These are phyloP conservation scores for Pseudogymnoascus sp. DNA, from an alignment of 2,329 filamentous ascomycete species.

Conservation along the genomic window DNA sequence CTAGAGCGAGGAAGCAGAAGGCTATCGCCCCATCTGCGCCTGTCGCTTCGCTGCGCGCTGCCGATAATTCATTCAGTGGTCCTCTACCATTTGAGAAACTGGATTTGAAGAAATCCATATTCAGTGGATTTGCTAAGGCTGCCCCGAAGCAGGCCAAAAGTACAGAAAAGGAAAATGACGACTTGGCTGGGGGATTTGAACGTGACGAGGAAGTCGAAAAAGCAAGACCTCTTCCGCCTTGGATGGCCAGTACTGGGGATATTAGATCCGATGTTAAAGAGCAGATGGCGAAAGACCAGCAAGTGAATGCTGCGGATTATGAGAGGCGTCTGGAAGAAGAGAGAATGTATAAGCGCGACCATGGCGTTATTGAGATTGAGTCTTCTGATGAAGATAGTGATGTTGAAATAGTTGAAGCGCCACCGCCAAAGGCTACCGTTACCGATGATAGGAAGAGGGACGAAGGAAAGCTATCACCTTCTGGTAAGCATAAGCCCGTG, in stretches of 20 bases:
- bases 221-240: slow-evolving; percentile 61
- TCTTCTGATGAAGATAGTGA: slow-evolving; percentile 52
- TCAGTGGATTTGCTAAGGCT: slow-evolving; percentile 28
- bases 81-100: slow-evolving; percentile 88
- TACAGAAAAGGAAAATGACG: slow-evolving; percentile 21
- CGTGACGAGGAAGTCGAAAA: slow-evolving; percentile 27
- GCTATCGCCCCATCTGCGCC: slow-evolving; percentile 26
- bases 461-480: background rate
- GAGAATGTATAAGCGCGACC: slow-evolving; percentile 38
- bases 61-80: slow-evolving; percentile 62
- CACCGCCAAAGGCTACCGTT: slow-evolving; percentile 27
- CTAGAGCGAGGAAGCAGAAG: slow-evolving; percentile 60
- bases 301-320: slow-evolving; percentile 58
- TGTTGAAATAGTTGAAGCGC: slow-evolving; percentile 49
- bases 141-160: background rate
- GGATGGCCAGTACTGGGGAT: slow-evolving; percentile 60
- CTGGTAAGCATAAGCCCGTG: background rate
- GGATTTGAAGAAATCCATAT: slow-evolving; percentile 57
- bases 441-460: slow-evolving; percentile 7
- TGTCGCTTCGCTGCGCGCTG: slow-evolving; percentile 26
- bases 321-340: slow-evolving; percentile 51
- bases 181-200: slow-evolving; percentile 34
- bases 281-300: slow-evolving; percentile 48
- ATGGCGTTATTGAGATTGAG: slow-evolving; percentile 54
- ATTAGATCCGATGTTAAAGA: slow-evolving; percentile 57